Evolutionary conservation across 192 early-diverging fungal species (phyloP).

Genomic region (Coemansia aciculifera): DNA sequence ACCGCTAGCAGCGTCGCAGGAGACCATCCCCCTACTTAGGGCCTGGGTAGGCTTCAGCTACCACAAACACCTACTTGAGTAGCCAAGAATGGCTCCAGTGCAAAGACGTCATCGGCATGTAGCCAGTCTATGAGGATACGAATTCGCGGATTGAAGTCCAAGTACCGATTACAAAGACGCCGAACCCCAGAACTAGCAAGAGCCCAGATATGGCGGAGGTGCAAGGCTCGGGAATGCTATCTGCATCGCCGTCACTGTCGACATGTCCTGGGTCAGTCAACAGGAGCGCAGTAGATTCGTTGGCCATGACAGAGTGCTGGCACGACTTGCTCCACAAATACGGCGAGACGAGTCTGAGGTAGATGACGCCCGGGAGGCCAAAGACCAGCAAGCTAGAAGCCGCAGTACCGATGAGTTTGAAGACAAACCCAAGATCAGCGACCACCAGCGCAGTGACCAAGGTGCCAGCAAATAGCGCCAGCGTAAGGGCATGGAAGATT

Average conservation of each 20-base stretch:
- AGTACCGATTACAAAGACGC: slow-evolving; percentile 46
- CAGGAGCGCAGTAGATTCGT: background rate
- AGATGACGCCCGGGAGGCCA: slow-evolving; percentile 44
- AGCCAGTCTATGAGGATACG: slow-evolving; percentile 10
- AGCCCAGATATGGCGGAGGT: slow-evolving; percentile 23
- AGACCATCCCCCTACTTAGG: no score
- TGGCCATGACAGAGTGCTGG: background rate
- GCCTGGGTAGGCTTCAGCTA: background rate
- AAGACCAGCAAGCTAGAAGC: slow-evolving; percentile 48
- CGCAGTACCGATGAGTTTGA: slow-evolving; percentile 51
- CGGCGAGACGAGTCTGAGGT: slow-evolving; percentile 38
- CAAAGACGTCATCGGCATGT: background rate
- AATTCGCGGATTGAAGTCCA: slow-evolving; percentile 35
- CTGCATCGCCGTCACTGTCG: background rate
- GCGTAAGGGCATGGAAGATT: slow-evolving; percentile 19
- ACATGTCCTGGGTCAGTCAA: background rate
- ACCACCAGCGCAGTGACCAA: slow-evolving; percentile 32
- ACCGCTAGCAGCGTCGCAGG: no score
- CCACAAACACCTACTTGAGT: background rate
- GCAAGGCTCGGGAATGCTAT: slow-evolving; percentile 28
- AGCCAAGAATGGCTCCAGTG: background rate
- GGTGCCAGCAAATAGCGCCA: slow-evolving; percentile 37
- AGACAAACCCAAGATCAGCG: slow-evolving; percentile 51
- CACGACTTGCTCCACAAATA: slow-evolving; percentile 14
- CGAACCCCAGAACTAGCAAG: slow-evolving; percentile 24